Base-by-base conservation (phyloP, 257 asterid genomes). In the Solanum bulbocastanum region DNA sequence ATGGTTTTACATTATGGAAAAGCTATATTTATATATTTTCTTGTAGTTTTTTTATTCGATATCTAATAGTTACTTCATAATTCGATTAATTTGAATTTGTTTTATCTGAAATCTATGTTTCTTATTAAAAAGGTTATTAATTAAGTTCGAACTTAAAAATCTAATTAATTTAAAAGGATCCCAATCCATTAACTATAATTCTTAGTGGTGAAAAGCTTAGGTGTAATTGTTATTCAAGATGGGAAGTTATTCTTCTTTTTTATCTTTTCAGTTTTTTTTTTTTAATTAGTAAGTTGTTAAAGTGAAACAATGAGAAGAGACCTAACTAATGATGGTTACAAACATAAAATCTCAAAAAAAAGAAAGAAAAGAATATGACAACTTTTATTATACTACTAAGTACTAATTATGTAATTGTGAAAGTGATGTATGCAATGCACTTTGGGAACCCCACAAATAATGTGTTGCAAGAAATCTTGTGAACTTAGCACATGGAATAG, bases 401-500 rank as follows among this genome's bases (percentile, higher is more conserved):
- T 32, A 39, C 9, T 39, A 60, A 23, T 22, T 60, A 60, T 60
- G 10, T 46, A 83, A 14, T 35, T 23, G 13, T 15, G 74, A 56
- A 83, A 83, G 74, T 58, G 75, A 49, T 35, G 66, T 44, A 79
- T 79, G 78, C 62, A 84, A 14, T 79, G 66, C 85, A 15, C 27
- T 79, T 44, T 44, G 66, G 85, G 58, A 79, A 79, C 40, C 85
- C 85, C 85, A 79, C 85, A 46, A 44, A 79, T 79, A 79, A 79
- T 79, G 85, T 79, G 62, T 46, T 79, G 10, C 10, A 65, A 84
- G 78, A 84, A 62, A 65, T 84, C 79, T 60, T 84, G 78, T 84
- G 58, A 84, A 58, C 39, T 65, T 60, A 37, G 76, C 87, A 84
- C 87, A 84, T 84, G 87, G 87, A 84, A 84, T 84, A 84, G 87